Conservation (phyloP, 306 rosid species). For the Vicia faba region DNA sequence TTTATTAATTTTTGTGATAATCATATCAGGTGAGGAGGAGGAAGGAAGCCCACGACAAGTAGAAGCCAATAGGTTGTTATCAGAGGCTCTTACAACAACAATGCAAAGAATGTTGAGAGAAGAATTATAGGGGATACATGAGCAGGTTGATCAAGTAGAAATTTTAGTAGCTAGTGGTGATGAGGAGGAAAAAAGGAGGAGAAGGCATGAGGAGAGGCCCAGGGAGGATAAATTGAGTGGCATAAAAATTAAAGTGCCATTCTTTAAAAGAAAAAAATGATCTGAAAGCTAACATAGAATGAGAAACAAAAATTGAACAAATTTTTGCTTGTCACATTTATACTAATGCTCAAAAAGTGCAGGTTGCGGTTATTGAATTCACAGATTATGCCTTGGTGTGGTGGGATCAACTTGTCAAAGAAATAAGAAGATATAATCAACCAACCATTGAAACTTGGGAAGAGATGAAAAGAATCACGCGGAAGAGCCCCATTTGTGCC, state of each 20-base stretch:
- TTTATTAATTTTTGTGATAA: too few relatives aligned
- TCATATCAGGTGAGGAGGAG: too few relatives aligned
- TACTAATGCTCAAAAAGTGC: neutral
- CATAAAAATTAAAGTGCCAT: neutral
- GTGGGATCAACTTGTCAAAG: neutral
- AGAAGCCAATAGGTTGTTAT: neutral
- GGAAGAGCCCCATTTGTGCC: neutral
- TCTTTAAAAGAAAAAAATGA: too few relatives aligned
- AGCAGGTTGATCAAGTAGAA: neutral
- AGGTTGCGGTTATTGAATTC: neutral
- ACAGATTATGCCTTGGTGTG: neutral
- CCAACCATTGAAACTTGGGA: neutral
- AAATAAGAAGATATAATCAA: too few relatives aligned
- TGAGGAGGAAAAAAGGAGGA: neutral
- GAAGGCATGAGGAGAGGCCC: too few relatives aligned
- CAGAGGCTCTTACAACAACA: neutral
- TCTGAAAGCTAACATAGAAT: neutral
- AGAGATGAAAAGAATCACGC: neutral
- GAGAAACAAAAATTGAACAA: neutral
- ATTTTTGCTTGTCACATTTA: too few relatives aligned
- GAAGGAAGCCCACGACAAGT: too few relatives aligned
- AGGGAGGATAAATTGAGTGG: neutral
- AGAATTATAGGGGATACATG: neutral
- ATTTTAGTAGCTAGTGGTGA: neutral
- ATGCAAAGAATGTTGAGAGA: neutral